Conservation (phyloP, 2,329 filamentous ascomycete genomes). For the Stenocarpella maydis region DNA sequence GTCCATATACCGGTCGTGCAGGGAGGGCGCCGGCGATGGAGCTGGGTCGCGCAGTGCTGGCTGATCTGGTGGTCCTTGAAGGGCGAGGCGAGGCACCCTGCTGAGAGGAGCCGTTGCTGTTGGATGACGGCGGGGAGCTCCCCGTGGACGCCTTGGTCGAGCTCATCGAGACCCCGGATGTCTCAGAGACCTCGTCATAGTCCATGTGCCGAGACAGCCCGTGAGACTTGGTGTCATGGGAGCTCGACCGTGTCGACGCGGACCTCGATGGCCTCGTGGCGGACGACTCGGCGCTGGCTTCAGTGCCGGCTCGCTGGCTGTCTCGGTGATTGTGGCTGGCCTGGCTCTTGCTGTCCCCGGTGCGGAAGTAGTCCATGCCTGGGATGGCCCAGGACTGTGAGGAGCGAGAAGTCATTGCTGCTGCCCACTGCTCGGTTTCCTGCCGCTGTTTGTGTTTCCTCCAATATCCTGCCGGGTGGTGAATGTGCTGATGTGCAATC, state of each 20-base stretch:
- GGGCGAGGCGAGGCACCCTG: conserved; percentile 23
- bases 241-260: conserved; percentile 1
- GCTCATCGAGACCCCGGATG: conserved; percentile 23
- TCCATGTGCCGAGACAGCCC: conserved; percentile 20
- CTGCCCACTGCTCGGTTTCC: background rate
- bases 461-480: background rate
- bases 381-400: conserved; percentile 30
- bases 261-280: conserved; percentile 1
- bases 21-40: conserved; percentile 1
- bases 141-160: conserved; percentile 30
- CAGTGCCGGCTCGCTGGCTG: background rate
- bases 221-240: conserved; percentile 21
- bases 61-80: conserved; percentile 19
- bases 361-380: conserved; percentile 27
- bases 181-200: conserved; percentile 26
- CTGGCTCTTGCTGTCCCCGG: conserved; percentile 11
- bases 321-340: background rate
- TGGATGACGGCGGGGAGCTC: conserved; percentile 20
- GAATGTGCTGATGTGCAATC: background rate
- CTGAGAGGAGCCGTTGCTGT: conserved; percentile 20
- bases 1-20: conserved; percentile 22
- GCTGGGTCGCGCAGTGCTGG: conserved; percentile 18
- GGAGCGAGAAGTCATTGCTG: conserved; percentile 32
- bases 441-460: background rate
- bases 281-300: background rate